These are phyloP conservation scores for Auriculariales sp. DNA, from an alignment of 768 basidiomycete genomes.

Conservation along the genomic window DNA sequence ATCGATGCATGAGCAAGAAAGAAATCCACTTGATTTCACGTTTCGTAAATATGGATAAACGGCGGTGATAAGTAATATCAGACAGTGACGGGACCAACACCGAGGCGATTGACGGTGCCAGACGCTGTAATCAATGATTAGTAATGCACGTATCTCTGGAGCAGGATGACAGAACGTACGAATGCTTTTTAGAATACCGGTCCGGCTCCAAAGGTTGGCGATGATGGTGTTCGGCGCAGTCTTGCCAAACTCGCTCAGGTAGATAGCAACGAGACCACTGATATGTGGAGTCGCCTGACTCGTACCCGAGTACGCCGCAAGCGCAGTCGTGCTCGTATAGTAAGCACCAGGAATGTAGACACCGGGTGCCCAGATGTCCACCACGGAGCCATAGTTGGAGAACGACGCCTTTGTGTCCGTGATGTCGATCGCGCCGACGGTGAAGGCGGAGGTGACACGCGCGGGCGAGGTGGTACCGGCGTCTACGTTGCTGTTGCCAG, in stretches of 20 bases:
- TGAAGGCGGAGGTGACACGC: slow-evolving; percentile 7
- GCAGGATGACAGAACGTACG: neutral
- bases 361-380: slow-evolving; percentile 20
- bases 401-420: slow-evolving; percentile 4
- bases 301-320: too few species aligned
- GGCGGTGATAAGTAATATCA: too few species aligned
- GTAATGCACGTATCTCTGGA: slow-evolving; percentile 16
- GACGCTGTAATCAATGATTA: neutral
- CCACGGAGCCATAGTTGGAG: slow-evolving; percentile 8
- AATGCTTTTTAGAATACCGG: slow-evolving; percentile 16
- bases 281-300: slow-evolving; percentile 27
- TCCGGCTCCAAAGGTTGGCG: slow-evolving; percentile 14
- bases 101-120: slow-evolving; percentile 5
- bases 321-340: too few species aligned
- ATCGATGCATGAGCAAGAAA: too few species aligned
- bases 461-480: slow-evolving; percentile 7
- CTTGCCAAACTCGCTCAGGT: slow-evolving; percentile 19
- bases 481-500: slow-evolving; percentile 8
- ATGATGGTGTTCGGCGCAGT: slow-evolving; percentile 17
- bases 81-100: neutral
- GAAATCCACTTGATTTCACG: too few species aligned
- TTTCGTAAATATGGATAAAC: too few species aligned
- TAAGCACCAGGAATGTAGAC: too few species aligned
- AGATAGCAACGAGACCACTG: slow-evolving; percentile 25
- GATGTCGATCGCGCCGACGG: slow-evolving; percentile 8